Evolutionary conservation across 148 eudicot genomes (phyloP), one percentile per base, ranked within the genome.

Genomic region (Camellia granthamiana): DNA sequence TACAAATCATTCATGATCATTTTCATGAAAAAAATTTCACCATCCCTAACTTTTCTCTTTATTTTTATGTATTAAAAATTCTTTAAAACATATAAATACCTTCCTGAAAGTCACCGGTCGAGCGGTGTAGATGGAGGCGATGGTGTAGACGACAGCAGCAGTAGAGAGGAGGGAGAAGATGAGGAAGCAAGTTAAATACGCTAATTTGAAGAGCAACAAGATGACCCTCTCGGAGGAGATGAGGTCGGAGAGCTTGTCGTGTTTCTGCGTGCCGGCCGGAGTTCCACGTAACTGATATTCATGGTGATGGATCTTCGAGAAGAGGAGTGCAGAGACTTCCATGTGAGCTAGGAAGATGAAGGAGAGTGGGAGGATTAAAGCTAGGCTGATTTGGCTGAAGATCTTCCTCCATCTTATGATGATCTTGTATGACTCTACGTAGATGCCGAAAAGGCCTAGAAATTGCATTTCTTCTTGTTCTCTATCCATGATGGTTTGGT

Each of bases 401-500:
- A 76, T 79, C 30, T 64, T 71, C 51, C 67, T 79, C 75, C 78
- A 85, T 70, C 78, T 12, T 42, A 71, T 0, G 51, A 82, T 65
- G 80, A 85, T 80, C 61, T 72, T 78, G 79, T 41, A 77, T 23
- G 86, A 77, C 67, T 84, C 86, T 68, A 4, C 59, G 63, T 69
- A 55, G 68, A 81, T 81, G 47, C 79, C 81, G 68, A 78, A 77
- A 81, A 81, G 54, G 8, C 84, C 81, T 10, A 81, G 77, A 49
- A 84, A 84, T 68, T 84, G 84, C 68, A 81, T 49, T n/a, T 84
- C 84, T 56, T 84, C 84, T 81, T 84, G 84, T 52, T 81, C 86
- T 81, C 60, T 81, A 56, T 84, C 84, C 86, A 84, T 81, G 59
- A 30, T 6, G 52, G 38, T 30, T 30, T 30, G n/a, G 42, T 30